Base-by-base conservation (phyloP, 2,329 filamentous ascomycete species). In the Aspergillus phoenicis region DNA sequence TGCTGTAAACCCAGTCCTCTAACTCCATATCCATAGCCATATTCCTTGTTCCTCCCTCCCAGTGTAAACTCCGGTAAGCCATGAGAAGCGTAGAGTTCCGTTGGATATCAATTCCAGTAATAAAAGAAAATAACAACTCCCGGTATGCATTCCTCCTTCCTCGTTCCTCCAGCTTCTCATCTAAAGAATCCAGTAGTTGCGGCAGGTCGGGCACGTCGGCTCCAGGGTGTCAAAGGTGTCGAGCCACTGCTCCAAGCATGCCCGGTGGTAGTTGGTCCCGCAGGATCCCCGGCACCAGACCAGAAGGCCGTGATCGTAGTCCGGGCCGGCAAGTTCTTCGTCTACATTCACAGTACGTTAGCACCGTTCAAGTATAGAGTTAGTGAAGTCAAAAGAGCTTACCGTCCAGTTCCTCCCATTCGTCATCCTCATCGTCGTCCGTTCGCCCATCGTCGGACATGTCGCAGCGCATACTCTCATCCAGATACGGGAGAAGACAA, bases 201-300 rank as follows among this genome's bases (percentile, higher is more conserved):
- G 59, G 56, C 65, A 67, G n/a, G 41, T 59, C 24, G 64, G 64
- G 57, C 64, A 68, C 8, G 59, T 66, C 10, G 62, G 59, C 7
- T 30, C 15, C 33, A 26, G 4, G 17, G 1, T 17, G n/a, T 54
- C 15, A 30, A 61, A 62, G 8, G 30, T 52, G 6, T 28, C 13
- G n/a, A 58, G 43, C 66, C 65, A 68, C 13, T 30, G 20, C 1
- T 56, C 24, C 8, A 68, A 45, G 43, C 66, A 68, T 5, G 39
- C n/a, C 17, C 41, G 26, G 56, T 68, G 66, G 45, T 58, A 67
- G 47, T 66, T 66, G 20, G 45, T 59, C n/a, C 65, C 65, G 53
- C 66, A 68, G n/a, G 43, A 43, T 5, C 33, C 51, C 7, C 24
- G 45, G 53, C 66, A 68, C 66, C 66, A 67, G 8, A 58, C 52